Evolutionary conservation across 2,329 filamentous ascomycete species (phyloP).

Genomic region (Fusarium newnesense): DNA sequence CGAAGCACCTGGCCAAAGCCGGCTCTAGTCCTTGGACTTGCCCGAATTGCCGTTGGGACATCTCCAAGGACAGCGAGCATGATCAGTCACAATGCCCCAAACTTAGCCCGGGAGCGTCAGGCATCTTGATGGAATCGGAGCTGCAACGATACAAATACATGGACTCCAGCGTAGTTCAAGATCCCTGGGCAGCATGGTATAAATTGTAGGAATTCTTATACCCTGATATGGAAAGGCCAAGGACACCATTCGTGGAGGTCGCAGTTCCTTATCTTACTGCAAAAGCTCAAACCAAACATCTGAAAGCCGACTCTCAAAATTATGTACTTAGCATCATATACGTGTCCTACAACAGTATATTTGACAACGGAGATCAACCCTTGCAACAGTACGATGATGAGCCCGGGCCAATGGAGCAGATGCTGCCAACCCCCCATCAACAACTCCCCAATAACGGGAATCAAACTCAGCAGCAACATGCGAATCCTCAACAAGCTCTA

Average conservation of each 20-base stretch:
- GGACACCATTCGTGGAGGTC: neutral
- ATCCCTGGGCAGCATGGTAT: neutral
- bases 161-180: accelerated
- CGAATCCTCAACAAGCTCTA: no score
- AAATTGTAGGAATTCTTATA: accelerated
- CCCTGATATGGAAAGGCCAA: neutral
- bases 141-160: accelerated
- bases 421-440: neutral
- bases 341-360: accelerated
- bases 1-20: neutral
- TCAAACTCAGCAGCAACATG: neutral
- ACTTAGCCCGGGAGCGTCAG: neutral
- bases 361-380: no score
- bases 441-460: neutral
- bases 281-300: neutral
- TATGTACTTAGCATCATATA: accelerated
- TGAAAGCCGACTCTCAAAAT: accelerated
- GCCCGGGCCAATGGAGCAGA: accelerated
- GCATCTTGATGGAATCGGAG: neutral
- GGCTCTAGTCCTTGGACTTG: neutral
- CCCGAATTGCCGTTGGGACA: neutral
- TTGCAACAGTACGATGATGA: no score
- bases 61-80: neutral
- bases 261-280: neutral
- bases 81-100: accelerated